These are phyloP conservation scores for Beauveria brongniartii DNA, from an alignment of 2,329 filamentous ascomycete species.

Conservation along the genomic window DNA sequence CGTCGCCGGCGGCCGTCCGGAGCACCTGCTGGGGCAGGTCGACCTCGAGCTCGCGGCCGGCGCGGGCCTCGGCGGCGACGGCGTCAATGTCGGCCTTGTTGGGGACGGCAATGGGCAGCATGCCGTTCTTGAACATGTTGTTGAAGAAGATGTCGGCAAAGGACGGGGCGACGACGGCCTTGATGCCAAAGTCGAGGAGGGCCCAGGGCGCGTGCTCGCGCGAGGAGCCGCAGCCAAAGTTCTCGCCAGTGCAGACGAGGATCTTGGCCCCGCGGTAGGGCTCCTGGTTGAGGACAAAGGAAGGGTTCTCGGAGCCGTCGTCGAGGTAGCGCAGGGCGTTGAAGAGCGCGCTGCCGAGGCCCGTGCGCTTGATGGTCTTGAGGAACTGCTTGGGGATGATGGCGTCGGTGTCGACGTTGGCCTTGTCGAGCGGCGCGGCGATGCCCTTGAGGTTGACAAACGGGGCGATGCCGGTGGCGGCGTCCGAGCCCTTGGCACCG, in stretches of 20 bases:
- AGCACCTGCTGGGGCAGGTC: slow-evolving; percentile 81
- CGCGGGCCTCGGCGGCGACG: slow-evolving; percentile 68
- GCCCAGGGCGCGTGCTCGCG: slow-evolving; percentile 98
- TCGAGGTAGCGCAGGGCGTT: slow-evolving; percentile 70
- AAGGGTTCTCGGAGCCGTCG: slow-evolving; percentile 65
- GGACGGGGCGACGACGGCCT: slow-evolving; percentile 82
- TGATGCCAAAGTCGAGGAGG: slow-evolving; percentile 91
- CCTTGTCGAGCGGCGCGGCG: slow-evolving; percentile 76
- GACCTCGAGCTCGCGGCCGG: slow-evolving; percentile 78
- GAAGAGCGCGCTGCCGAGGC: slow-evolving; percentile 83
- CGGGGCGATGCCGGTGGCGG: slow-evolving; percentile 63
- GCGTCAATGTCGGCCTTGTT: slow-evolving; percentile 58
- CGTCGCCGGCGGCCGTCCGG: slow-evolving; percentile 64
- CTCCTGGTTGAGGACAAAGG: slow-evolving; percentile 85
- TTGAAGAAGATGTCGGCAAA: slow-evolving; percentile 84
- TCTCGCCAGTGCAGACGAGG: slow-evolving; percentile 80
- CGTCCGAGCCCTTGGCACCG: slow-evolving; percentile 27
- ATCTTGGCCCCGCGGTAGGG: slow-evolving; percentile 81
- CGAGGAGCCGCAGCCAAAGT: slow-evolving; percentile 91
- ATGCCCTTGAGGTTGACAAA: slow-evolving; percentile 80
- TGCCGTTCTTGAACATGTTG: slow-evolving; percentile 99
- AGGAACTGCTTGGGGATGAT: slow-evolving; percentile 99
- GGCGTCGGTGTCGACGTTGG: slow-evolving; percentile 96
- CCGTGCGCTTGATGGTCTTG: slow-evolving; percentile 97
- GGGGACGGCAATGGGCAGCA: slow-evolving; percentile 76